Percentiles rank a stretch among this genome's conserved stretches.
These are phyloP conservation scores for Phytophthora uliginosa DNA, from an alignment of 352 stramenopile species.

Conservation along the genomic window DNA sequence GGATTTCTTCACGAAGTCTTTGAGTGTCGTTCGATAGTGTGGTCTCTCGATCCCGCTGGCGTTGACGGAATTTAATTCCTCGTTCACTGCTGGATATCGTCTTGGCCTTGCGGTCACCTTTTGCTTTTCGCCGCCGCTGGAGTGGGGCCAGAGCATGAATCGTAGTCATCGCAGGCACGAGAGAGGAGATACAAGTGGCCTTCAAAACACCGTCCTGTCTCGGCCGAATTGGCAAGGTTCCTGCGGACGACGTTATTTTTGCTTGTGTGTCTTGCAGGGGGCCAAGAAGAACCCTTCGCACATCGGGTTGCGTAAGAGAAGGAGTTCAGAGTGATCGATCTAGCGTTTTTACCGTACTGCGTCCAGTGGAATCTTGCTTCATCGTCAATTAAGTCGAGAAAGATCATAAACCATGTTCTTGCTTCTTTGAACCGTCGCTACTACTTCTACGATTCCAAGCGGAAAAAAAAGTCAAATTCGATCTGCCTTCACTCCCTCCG, in stretches of 20 bases:
- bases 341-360: no score
- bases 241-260: background rate
- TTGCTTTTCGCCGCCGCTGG: background rate
- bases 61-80: background rate
- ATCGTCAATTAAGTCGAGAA: no score
- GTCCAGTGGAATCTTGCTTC: no score
- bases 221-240: background rate
- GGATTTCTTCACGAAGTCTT: background rate
- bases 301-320: background rate
- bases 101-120: background rate
- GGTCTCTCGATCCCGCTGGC: background rate
- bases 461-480: background rate
- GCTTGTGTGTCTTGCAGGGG: background rate
- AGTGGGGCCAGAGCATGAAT: background rate
- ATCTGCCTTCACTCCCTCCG: slow-evolving; percentile 5
- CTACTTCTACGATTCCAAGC: background rate
- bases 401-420: no score
- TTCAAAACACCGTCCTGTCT: background rate
- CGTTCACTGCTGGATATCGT: background rate
- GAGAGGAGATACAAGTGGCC: background rate
- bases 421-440: background rate
- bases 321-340: no score
- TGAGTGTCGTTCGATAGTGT: background rate
- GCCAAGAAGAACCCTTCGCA: background rate
- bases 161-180: background rate